These are phyloP conservation scores for Moesziomyces parantarcticus DNA, from an alignment of 1,284 basidiomycete species.

Conservation along the genomic window DNA sequence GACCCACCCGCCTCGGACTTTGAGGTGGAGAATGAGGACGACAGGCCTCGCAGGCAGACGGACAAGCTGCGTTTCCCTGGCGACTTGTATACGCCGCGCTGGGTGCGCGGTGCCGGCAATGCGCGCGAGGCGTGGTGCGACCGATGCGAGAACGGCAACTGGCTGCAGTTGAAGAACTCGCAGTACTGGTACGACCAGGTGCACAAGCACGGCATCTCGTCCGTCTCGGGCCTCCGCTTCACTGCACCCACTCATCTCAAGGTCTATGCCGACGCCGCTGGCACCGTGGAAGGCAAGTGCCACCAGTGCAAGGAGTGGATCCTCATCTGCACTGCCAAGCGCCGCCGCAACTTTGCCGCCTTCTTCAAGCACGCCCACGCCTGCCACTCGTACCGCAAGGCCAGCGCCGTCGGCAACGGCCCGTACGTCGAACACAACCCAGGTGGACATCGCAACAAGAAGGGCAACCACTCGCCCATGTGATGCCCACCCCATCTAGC, in stretches of 20 bases:
- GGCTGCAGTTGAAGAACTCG: constrained; percentile 57
- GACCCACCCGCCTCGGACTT: constrained; percentile 48
- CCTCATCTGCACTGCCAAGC: constrained; percentile 53
- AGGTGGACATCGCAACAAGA: constrained; percentile 45
- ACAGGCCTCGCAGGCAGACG: constrained; percentile 45
- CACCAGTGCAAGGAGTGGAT: constrained; percentile 59
- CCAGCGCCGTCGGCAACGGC: constrained; percentile 46
- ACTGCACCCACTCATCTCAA: constrained; percentile 52
- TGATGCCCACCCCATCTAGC: background rate
- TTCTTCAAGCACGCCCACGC: constrained; percentile 56
- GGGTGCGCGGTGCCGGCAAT: constrained; percentile 54
- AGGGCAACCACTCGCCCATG: constrained; percentile 14
- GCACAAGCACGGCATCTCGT: constrained; percentile 56
- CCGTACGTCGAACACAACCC: constrained; percentile 54
- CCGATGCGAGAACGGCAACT: constrained; percentile 54
- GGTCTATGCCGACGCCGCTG: constrained; percentile 46
- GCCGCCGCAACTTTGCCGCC: constrained; percentile 49
- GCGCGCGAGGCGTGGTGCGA: constrained; percentile 58
- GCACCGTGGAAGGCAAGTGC: constrained; percentile 54
- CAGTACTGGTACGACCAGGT: constrained; percentile 62
- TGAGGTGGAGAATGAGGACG: constrained; percentile 48
- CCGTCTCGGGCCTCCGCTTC: constrained; percentile 51
- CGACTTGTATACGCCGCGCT: constrained; percentile 57
- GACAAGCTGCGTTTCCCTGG: constrained; percentile 56
- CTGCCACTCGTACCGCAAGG: constrained; percentile 51